Evolutionary conservation across 768 basidiomycete species (phyloP), one percentile per base, ranked within the genome.

Genomic region (Serendipita indica): DNA sequence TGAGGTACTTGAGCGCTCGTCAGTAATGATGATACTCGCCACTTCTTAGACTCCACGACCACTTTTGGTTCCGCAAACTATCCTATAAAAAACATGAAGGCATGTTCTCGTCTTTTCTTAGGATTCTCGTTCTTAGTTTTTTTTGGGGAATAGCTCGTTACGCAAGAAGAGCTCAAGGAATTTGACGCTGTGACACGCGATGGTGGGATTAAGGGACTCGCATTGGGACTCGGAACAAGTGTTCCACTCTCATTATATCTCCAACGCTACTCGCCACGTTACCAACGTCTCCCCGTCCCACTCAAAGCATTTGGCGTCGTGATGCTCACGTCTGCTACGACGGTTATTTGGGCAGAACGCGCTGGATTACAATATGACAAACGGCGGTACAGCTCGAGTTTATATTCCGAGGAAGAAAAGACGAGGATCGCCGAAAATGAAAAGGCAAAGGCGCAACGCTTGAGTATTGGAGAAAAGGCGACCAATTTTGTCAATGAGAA

Each of bases 291-390:
- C 49, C 49, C 49, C 3, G 7, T 54, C 10, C 49, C 49, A 27
- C 49, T 54, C 20, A 54, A 54, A n/a, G 30, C 49, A 12, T 18
- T 30, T 30, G 49, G 20, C 7, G 2, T 54, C 49, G 49, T 54
- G 20, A 54, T 54, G 49, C 49, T 54, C 30, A 54, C 49, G 16
- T 27, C 22, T 54, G 49, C 49, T n/a, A 54, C 49, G 3, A 54
- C 49, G 16, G 49, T 54, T 28, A 27, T 54, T 30, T 54, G 49
- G 49, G 49, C 49, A 16, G 49, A 54, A 54, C 49, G 49, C 30
- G 49, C 49, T 32, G 49, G 49, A 3, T 22, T 54, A 16, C 16
- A 18, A 16, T 54, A 54, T n/a, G 49, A 54, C 22, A 18, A 28
- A 10, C 22, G n/a, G 6, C 49, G 49, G n/a, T 54, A 54, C 30